phyloP scores from a whole-genome alignment of 495 filamentous ascomycete species.

The Neurospora sp. region DNA sequence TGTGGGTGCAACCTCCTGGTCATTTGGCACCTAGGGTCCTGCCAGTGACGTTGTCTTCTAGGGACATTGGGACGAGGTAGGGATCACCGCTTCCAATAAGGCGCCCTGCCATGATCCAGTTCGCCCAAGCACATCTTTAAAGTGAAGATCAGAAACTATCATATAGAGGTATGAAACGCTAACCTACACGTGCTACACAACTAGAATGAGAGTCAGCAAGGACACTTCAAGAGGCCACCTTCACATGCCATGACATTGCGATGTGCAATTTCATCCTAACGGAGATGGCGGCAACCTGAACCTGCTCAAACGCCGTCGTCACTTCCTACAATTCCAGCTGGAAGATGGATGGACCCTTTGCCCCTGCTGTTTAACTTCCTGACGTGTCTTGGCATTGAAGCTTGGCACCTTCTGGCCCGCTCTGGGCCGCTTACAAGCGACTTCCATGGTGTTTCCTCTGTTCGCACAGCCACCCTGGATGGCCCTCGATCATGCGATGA shows the following conservation, averaged over 20 bases:
- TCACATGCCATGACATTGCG: not conserved
- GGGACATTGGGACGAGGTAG: not conserved
- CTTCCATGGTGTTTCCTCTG: not conserved
- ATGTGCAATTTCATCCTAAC: not conserved
- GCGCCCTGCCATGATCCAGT: not conserved
- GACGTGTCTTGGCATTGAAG: not conserved
- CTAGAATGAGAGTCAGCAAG: not conserved
- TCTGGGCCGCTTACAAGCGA: not conserved
- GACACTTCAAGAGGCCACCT: not conserved
- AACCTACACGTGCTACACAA: not conserved
- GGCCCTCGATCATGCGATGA: constrained; percentile 16
- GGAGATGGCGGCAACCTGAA: not conserved
- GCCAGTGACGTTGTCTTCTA: not conserved
- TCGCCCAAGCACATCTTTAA: not conserved
- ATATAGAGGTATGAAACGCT: not conserved
- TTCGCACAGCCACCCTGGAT: constrained; percentile 11
- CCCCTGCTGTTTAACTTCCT: not conserved
- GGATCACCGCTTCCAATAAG: not conserved
- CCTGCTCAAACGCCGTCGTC: not conserved
- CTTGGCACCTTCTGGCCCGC: not conserved
- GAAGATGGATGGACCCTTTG: not conserved
- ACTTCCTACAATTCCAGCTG: not conserved
- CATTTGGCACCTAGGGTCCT: not conserved
- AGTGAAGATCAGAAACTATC: not conserved
- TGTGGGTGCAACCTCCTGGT: not conserved